Conservation (phyloP, 108 stramenopile genomes). For the Parietichytrium sp. region DNA sequence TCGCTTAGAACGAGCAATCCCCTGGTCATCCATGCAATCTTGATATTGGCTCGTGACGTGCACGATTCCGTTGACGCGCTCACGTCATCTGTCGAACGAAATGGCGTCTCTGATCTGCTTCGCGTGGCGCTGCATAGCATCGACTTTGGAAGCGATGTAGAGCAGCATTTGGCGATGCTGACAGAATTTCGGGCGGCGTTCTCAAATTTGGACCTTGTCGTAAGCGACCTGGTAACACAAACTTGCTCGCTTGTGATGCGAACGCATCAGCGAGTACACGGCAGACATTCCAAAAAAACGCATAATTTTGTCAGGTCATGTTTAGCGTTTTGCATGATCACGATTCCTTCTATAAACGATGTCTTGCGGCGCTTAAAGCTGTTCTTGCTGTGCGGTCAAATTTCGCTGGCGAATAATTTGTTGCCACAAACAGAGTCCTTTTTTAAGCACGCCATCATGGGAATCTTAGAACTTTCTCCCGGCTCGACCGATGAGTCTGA, state of each 20-base stretch:
- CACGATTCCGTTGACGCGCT: neutral
- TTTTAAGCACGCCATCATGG: neutral
- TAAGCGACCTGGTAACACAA: neutral
- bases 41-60: neutral
- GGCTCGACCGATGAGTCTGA: neutral
- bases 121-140: neutral
- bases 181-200: neutral
- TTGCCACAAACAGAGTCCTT: neutral
- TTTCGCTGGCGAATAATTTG: neutral
- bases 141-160: neutral
- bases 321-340: conserved; percentile 13
- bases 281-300: neutral
- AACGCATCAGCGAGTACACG: too few relatives aligned
- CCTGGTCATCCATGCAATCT: neutral
- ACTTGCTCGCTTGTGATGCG: neutral
- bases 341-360: neutral
- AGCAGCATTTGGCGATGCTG: neutral
- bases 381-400: neutral
- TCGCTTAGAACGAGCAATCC: too few relatives aligned
- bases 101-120: neutral
- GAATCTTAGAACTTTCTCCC: neutral
- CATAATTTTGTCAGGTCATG: neutral
- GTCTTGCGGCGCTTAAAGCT: neutral
- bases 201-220: neutral
- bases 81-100: neutral